Evolutionary conservation across 2,329 filamentous ascomycete genomes (phyloP), one percentile per base, ranked within the genome.

Genomic region (Verticillium isaacii): DNA sequence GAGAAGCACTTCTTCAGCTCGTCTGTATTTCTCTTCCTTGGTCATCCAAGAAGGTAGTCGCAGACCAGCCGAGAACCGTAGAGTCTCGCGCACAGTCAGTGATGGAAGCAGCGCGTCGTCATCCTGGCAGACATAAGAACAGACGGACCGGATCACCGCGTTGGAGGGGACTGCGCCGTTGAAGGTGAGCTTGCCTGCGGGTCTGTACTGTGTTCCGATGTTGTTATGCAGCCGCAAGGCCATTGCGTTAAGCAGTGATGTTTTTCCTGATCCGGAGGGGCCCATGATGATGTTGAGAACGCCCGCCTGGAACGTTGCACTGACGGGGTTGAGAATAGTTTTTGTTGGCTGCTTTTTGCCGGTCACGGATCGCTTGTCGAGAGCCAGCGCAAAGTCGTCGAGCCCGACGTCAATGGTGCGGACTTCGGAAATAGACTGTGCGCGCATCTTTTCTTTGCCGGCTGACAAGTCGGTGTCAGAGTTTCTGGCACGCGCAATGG

Each of bases 211-310:
- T 0, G 87, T 91, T 2, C 82, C 79, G 2, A 86, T 66, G 1
- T 84, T 86, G 61, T 85, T 85, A 32, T 85, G 84, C 5, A 93
- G 75, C 17, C 90, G 80, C 3, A 86, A 77, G 1, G 90, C 89
- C 83, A 93, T 89, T 1, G 87, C 82, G 69, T 91, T 92, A 12
- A 93, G 78, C 0, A 92, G 77, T 0, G 88, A 90, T 0, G 89
- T 92, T 72, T 93, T 93, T 1, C 90, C 90, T 56, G 86, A 89
- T 0, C 90, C 90, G 0, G 89, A 92, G 0, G 90, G 90, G 0
- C 90, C 90, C 89, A 93, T 92, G 65, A 93, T 90, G 29, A 92
- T 82, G 65, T 93, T 93, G 15, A 93, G 71, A 15, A 83, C 78
- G 0, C 89, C 89, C 0, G 90, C 84, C 56, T 85, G 80, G 66